phyloP scores from a whole-genome alignment of 2,329 filamentous ascomycete species.

The Ceratocystis harringtonii region DNA sequence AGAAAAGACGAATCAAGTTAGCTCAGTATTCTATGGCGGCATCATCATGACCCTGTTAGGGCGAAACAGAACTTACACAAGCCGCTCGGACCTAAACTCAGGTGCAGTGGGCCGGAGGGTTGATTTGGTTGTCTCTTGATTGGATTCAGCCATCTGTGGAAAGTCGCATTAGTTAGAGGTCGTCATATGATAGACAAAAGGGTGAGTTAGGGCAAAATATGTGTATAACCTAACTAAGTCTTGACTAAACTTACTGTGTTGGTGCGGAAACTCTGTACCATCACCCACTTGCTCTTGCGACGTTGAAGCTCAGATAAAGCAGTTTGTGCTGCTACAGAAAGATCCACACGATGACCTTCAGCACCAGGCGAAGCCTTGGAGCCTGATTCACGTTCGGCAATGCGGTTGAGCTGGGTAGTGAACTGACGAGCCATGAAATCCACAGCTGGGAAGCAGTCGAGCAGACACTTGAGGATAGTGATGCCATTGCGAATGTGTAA shows the following conservation, averaged over 20 bases:
- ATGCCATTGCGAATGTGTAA: conserved; percentile 97
- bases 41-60: too few species aligned
- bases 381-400: conserved; percentile 45
- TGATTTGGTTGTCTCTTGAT: conserved; percentile 21
- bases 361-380: conserved; percentile 31
- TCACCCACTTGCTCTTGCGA: conserved; percentile 52
- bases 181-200: not conserved
- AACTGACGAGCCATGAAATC: conserved; percentile 70
- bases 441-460: conserved; percentile 72
- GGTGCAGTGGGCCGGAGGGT: conserved; percentile 43
- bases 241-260: conserved; percentile 37
- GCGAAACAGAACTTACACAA: conserved; percentile 18
- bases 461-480: conserved; percentile 66
- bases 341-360: conserved; percentile 51
- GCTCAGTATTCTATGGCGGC: too few species aligned
- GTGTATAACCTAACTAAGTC: not conserved
- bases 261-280: conserved; percentile 57
- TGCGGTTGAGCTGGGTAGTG: conserved; percentile 47
- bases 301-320: conserved; percentile 55
- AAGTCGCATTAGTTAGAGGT: too few species aligned
- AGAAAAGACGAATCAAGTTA: too few species aligned
- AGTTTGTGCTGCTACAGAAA: conserved; percentile 59
- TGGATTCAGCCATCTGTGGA: not conserved
- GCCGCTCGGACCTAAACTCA: conserved; percentile 47
- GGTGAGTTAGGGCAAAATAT: conserved; percentile 18